Conservation (phyloP, 2,329 filamentous ascomycete genomes). For the Macrophomina phaseolina region DNA sequence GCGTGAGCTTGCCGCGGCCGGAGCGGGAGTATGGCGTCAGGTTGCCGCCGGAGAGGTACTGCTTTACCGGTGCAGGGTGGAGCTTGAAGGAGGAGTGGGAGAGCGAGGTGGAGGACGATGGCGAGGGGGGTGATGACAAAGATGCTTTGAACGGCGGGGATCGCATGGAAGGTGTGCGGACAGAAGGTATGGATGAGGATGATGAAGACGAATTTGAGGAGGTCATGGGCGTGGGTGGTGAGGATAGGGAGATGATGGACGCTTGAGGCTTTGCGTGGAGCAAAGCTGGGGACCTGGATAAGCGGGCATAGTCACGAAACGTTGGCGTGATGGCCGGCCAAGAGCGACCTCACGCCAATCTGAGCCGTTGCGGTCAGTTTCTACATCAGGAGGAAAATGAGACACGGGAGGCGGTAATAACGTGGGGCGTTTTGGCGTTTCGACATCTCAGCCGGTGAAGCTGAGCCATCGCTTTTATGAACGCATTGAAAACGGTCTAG, state of each 20-base stretch:
- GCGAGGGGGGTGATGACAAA: constrained; percentile 49
- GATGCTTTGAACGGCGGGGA: constrained; percentile 37
- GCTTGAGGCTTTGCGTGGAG: constrained; percentile 32
- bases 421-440: constrained; percentile 20
- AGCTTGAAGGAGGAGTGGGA: constrained; percentile 64
- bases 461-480: neutral
- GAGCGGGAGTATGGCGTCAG: constrained; percentile 63
- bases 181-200: constrained; percentile 41
- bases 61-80: constrained; percentile 63
- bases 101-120: constrained; percentile 56
- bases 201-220: constrained; percentile 55
- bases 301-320: no score
- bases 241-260: constrained; percentile 41
- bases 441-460: constrained; percentile 10
- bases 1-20: constrained; percentile 65
- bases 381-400: neutral
- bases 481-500: neutral
- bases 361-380: neutral
- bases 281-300: no score
- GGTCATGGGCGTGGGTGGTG: constrained; percentile 42
- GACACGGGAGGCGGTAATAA: neutral
- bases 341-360: neutral
- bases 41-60: constrained; percentile 67
- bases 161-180: constrained; percentile 35
- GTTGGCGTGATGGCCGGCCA: no score